Evolutionary conservation across 345 rosid genomes (phyloP).

Genomic region (Lagerstroemia speciosa): DNA sequence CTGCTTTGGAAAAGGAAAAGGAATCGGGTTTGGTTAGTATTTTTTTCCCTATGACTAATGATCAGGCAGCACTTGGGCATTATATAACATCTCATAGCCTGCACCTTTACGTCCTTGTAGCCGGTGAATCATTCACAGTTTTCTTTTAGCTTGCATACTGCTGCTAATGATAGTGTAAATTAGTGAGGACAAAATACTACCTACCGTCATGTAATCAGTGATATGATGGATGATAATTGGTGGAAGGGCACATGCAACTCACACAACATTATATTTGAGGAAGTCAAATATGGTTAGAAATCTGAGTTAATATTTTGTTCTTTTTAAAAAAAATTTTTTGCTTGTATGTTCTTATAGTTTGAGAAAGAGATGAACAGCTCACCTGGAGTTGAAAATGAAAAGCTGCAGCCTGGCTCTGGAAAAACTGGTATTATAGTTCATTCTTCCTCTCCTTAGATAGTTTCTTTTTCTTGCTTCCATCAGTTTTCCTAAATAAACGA

Average conservation of each 20-base stretch:
- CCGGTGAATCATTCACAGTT: background rate
- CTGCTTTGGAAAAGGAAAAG: conserved; percentile 27
- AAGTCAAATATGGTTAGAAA: background rate
- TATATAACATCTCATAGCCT: background rate
- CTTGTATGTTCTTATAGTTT: conserved; percentile 13
- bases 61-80: background rate
- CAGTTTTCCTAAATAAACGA: background rate
- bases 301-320: conserved; percentile 1
- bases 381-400: background rate
- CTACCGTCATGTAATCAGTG: too few species aligned
- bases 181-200: too few species aligned
- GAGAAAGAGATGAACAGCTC: conserved; percentile 17
- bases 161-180: background rate
- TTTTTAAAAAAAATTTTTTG: background rate
- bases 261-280: background rate
- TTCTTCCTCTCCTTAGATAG: background rate
- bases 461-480: background rate
- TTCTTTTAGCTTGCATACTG: background rate
- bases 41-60: background rate
- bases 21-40: conserved; percentile 22
- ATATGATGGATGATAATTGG: too few species aligned
- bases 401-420: background rate
- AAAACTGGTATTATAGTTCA: background rate
- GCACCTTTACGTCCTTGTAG: background rate
- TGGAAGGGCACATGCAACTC: background rate